Evolutionary conservation across 805 yeast genomes (phyloP), one percentile per base, ranked within the genome.

Genomic region (Wickerhamomyces hampshirensis): DNA sequence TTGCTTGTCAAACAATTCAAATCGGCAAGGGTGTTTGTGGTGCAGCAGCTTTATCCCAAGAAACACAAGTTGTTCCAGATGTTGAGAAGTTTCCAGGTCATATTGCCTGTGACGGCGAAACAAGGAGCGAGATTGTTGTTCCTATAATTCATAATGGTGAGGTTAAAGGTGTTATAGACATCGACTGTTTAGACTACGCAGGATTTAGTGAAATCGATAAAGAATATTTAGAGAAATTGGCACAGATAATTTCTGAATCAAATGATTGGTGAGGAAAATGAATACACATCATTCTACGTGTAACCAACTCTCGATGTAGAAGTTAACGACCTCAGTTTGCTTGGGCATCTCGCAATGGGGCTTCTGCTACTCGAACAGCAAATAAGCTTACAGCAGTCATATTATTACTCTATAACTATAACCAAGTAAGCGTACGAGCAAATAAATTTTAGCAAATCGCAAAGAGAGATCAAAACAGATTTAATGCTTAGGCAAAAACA

Each of bases 81-180:
- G 98, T 91, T 3, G 68, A 81, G 15, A 57, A 72, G 47, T 87
- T 77, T 50, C 95, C 95, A 0, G 95, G 95, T 1, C 98, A 91
- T 56, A 93, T 91, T 46, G 98, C 98, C 0, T 91, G 98, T 62
- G 98, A 93, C 62, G 95, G 96, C 0, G 95, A 80, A 40, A 91
- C 98, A 0, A 73, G 82, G 44, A 84, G 95, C 57, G 98, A 91
- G 55, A 84, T 91, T 21, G 98, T 93, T 15, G 89, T 91, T 2
- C 98, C 98, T 0, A 74, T 89, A 6, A 51, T 77, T 0, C 56
- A 56, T 18, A 51, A 59, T 10, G 73, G 69, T 3, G 51, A 51
- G 12, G 62, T 78, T 1, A 50, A 73, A 14, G 98, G 93, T 5
- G 97, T 91, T 5, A 66, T 91, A 34, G 98, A 93, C 55, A 71